These are phyloP conservation scores for Helicosporidium sp. DNA, from an alignment of 139 green algal genomes.

Conservation along the genomic window DNA sequence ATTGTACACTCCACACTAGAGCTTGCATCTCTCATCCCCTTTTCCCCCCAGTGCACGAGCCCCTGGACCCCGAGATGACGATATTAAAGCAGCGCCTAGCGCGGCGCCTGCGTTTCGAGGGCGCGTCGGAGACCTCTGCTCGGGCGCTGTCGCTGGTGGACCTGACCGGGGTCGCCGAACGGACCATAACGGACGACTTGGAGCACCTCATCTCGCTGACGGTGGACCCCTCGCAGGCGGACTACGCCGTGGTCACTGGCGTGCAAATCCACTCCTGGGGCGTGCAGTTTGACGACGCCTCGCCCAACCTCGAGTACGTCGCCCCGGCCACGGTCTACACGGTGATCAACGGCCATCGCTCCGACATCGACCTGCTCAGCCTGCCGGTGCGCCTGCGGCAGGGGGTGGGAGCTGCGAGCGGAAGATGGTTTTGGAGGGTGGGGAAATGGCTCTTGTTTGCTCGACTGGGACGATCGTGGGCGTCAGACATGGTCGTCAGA, in stretches of 20 bases:
- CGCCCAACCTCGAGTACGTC: constrained; percentile 56
- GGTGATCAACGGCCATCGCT: constrained; percentile 49
- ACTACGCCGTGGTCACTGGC: constrained; percentile 70
- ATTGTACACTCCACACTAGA: constrained; percentile 16
- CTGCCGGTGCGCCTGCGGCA: no score
- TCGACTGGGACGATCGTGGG: no score
- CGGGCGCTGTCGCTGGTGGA: constrained; percentile 35
- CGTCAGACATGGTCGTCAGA: no score
- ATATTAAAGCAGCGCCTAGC: constrained; percentile 73
- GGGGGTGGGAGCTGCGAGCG: no score
- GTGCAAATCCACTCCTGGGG: constrained; percentile 76
- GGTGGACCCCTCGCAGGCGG: constrained; percentile 50
- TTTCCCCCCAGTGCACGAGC: constrained; percentile 34
- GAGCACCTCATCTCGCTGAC: constrained; percentile 65
- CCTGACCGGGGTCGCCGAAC: constrained; percentile 54
- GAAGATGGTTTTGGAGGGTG: no score
- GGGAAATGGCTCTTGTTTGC: no score
- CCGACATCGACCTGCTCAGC: constrained; percentile 40
- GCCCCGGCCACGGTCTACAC: constrained; percentile 36
- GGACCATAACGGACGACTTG: constrained; percentile 66
- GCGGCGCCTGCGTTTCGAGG: constrained; percentile 30
- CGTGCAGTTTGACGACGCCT: constrained; percentile 24
- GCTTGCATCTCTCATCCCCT: not conserved
- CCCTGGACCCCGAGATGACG: constrained; percentile 62
- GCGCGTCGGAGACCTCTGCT: constrained; percentile 8